Base-by-base conservation (phyloP, 73 alveolate species). In the Paraurostyla sp. region DNA sequence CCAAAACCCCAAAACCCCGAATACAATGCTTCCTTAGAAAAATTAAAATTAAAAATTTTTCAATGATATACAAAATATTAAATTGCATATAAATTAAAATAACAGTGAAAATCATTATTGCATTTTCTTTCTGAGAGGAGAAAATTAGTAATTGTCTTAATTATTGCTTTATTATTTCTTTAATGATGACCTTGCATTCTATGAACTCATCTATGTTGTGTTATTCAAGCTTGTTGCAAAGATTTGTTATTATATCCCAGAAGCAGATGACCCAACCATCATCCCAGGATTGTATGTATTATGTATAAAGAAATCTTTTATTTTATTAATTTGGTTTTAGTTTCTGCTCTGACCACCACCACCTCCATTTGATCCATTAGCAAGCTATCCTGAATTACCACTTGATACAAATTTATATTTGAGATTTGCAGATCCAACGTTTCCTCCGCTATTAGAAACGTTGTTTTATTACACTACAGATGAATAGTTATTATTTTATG, bases 241-340 rank as follows among this genome's bases (percentile, higher is more conserved):
- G n/a, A n/a, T n/a, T n/a, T n/a, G n/a, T n/a, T n/a, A n/a, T n/a
- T n/a, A n/a, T n/a, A n/a, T n/a, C n/a, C n/a, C n/a, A n/a, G n/a
- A n/a, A n/a, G n/a, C n/a, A n/a, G n/a, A n/a, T n/a, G n/a, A n/a
- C n/a, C n/a, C n/a, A n/a, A n/a, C n/a, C n/a, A n/a, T n/a, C n/a
- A n/a, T n/a, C n/a, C n/a, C n/a, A 75, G 69, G 69, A 49, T 75
- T 43, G 75, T 75, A 75, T 3, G 87, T 75, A 49, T 75, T 75
- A 50, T 75, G 65, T 9, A 48, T 25, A 29, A 75, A 75, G 54
- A 46, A 48, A 7, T 75, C 87, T 33, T 75, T 75, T 16, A 75
- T 6, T 49, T 75, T 75, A 51, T 75, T 75, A 3, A 75, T 75
- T 35, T 75, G 33, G 33, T 38, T 69, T 3, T 6, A 2, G 25